Evolutionary conservation across 1,284 basidiomycete genomes (phyloP).

Genomic region (Pyrrhoderma lamaoense): DNA sequence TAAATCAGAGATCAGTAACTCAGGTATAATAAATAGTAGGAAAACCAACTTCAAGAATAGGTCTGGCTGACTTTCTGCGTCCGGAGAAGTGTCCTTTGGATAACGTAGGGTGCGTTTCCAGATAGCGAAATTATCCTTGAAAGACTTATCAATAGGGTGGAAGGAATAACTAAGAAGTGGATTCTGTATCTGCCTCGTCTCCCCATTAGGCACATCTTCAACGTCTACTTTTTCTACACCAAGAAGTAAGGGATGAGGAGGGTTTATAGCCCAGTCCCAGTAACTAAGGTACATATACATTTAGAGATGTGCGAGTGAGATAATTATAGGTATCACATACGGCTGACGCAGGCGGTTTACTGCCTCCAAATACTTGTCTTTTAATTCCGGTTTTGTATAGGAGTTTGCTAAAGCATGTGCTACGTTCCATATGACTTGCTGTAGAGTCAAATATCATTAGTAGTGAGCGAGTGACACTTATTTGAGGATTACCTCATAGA

Average conservation of each 20-base stretch:
- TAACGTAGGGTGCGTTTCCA: constrained; percentile 39
- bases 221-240: constrained; percentile 31
- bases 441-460: constrained; percentile 1
- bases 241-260: constrained; percentile 36
- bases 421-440: constrained; percentile 39
- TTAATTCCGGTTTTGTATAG: not conserved
- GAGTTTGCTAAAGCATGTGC: constrained; percentile 30
- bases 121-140: constrained; percentile 29
- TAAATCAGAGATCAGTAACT: not conserved
- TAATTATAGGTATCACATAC: not conserved
- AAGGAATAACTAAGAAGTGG: constrained; percentile 40
- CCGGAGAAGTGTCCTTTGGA: constrained; percentile 24
- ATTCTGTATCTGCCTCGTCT: constrained; percentile 30
- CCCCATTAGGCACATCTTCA: constrained; percentile 34
- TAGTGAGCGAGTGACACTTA: not conserved
- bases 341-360: constrained; percentile 37
- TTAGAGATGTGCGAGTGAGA: not conserved
- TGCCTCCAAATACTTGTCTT: constrained; percentile 29
- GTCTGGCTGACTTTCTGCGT: constrained; percentile 25
- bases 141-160: constrained; percentile 29
- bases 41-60: constrained; percentile 26
- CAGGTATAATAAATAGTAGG: not conserved
- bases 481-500: constrained; percentile 35
- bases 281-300: constrained; percentile 6
- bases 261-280: constrained; percentile 40